Evolutionary conservation across 768 basidiomycete species (phyloP).

Genomic region (Trametopsis cervina): DNA sequence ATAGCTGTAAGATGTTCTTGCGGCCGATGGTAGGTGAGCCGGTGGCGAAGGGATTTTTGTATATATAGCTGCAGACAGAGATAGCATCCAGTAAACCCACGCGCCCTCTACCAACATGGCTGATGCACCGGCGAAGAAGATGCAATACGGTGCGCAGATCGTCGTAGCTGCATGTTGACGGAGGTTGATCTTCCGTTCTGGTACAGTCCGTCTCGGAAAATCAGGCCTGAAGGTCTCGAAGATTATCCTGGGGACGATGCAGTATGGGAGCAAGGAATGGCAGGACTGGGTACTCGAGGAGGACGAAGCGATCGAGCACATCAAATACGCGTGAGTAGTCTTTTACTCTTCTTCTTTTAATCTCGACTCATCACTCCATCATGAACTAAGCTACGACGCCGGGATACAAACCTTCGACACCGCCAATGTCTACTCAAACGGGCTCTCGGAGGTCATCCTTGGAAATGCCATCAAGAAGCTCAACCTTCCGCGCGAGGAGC

Average conservation of each 20-base stretch:
- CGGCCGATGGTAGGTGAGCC: too few species aligned
- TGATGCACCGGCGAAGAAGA: constrained; percentile 3
- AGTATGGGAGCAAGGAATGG: constrained; percentile 20
- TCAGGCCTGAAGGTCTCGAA: constrained; percentile 34
- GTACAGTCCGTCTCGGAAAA: constrained; percentile 34
- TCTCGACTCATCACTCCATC: too few species aligned
- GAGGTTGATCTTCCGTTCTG: neutral
- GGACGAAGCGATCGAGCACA: constrained; percentile 30
- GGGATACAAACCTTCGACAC: constrained; percentile 38
- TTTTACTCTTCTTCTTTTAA: neutral
- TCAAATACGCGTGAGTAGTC: constrained; percentile 34
- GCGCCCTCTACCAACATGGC: too few species aligned
- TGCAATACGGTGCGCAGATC: constrained; percentile 9
- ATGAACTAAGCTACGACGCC: constrained; percentile 27
- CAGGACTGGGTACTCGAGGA: constrained; percentile 32
- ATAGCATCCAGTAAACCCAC: too few species aligned
- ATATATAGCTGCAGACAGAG: too few species aligned
- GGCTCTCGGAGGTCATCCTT: constrained; percentile 36
- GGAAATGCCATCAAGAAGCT: constrained; percentile 42
- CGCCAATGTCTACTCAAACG: constrained; percentile 33
- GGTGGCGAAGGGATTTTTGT: too few species aligned
- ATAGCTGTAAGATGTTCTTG: too few species aligned
- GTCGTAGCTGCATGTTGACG: neutral
- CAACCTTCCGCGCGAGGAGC: constrained; percentile 37
- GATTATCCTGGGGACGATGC: constrained; percentile 26